Conservation (phyloP, 495 filamentous ascomycete genomes). For the Neurospora tetrasperma region DNA sequence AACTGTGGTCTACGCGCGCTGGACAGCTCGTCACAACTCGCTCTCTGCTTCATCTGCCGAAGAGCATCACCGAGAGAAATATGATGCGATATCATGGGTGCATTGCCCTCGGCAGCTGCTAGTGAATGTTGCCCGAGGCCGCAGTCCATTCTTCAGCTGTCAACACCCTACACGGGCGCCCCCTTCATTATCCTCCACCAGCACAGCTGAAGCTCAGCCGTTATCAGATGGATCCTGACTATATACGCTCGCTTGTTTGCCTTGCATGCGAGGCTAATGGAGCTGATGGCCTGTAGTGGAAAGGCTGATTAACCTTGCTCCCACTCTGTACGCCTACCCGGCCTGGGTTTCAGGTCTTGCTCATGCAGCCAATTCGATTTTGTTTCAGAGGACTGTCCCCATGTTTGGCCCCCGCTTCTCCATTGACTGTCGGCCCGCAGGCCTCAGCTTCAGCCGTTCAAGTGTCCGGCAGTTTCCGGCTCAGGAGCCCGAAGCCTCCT, state of each 20-base stretch:
- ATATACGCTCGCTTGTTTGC: background rate
- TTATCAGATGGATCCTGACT: background rate
- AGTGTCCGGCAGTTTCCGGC: background rate
- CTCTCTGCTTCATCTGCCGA: background rate
- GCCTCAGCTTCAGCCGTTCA: background rate
- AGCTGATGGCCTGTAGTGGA: background rate
- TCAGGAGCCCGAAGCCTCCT: background rate
- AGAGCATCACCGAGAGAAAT: background rate
- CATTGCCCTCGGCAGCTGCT: background rate
- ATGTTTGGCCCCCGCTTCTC: background rate
- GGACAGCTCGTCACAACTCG: background rate
- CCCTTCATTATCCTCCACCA: background rate
- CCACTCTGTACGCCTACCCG: background rate
- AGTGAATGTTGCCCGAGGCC: background rate
- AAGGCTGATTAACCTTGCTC: background rate
- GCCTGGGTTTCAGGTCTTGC: background rate
- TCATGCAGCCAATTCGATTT: background rate
- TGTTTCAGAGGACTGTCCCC: background rate
- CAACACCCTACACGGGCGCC: background rate
- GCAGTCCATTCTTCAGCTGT: background rate
- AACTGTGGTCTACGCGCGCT: background rate
- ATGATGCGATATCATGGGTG: background rate
- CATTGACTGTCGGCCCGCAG: background rate
- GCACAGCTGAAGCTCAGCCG: background rate
- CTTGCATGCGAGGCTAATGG: background rate